Conservation (phyloP, 179 eudicot species). For the Silene noctiflora region DNA sequence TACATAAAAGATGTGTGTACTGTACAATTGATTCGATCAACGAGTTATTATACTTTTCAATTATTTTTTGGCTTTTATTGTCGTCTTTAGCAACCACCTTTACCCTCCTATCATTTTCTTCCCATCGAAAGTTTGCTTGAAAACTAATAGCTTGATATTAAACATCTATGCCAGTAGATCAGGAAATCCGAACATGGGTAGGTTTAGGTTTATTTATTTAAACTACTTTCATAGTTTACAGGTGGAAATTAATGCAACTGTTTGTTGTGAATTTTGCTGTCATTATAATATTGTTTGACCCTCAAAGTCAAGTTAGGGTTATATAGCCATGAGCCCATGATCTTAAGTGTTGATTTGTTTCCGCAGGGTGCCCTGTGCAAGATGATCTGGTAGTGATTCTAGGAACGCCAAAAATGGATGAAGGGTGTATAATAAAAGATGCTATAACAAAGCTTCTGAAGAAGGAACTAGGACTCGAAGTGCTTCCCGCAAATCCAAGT, state of each 20-base stretch:
- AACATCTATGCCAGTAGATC: no score
- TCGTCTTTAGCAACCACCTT: background rate
- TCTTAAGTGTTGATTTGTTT: background rate
- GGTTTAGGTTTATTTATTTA: no score
- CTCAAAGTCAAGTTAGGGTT: background rate
- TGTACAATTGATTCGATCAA: background rate
- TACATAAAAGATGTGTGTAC: background rate
- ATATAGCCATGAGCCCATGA: background rate
- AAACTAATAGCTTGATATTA: no score
- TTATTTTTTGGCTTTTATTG: background rate
- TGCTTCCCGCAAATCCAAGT: constrained; percentile 38
- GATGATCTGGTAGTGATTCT: constrained; percentile 70
- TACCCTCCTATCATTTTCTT: background rate
- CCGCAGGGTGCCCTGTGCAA: constrained; percentile 56
- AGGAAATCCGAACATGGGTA: no score
- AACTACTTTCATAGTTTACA: no score
- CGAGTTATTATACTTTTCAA: no score
- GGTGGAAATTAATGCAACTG: background rate
- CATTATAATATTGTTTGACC: background rate
- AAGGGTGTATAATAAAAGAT: constrained; percentile 36
- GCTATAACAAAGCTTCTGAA: constrained; percentile 56
- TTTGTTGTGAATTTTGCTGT: background rate
- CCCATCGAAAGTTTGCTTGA: background rate
- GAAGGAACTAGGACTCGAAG: constrained; percentile 72
- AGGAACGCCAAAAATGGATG: constrained; percentile 38